Evolutionary conservation across 306 rosid genomes (phyloP).

Genomic region (Vigna mungo): DNA sequence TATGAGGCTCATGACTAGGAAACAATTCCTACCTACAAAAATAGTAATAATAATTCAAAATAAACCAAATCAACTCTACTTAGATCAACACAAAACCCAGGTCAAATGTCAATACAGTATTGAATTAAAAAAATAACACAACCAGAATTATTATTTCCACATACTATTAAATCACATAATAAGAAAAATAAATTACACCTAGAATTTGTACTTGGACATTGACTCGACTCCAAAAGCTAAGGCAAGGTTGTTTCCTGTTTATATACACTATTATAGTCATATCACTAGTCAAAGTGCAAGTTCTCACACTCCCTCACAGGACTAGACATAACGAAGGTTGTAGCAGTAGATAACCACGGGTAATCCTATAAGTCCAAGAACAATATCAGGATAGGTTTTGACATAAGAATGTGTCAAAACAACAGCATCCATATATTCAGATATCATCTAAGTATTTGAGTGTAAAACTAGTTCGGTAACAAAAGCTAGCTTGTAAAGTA

Average conservation of each 20-base stretch:
- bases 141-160: conserved; percentile 1
- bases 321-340: no score
- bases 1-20: conserved; percentile 49
- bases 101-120: conserved; percentile 30
- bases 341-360: background rate
- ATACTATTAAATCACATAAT: background rate
- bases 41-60: conserved; percentile 27
- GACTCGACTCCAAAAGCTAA: background rate
- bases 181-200: background rate
- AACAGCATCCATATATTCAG: background rate
- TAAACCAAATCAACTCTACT: conserved; percentile 46
- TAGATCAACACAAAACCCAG: conserved; percentile 22
- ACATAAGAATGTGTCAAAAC: background rate
- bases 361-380: background rate
- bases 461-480: background rate
- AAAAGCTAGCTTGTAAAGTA: background rate
- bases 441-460: background rate
- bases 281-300: background rate
- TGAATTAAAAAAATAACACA: background rate
- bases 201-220: background rate
- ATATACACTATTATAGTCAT: background rate
- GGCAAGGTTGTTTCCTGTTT: no score
- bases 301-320: background rate
- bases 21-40: conserved; percentile 48
- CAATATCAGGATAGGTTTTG: background rate